Conservation (phyloP, 805 yeast species). For the Barnettozyma botsteinii region DNA sequence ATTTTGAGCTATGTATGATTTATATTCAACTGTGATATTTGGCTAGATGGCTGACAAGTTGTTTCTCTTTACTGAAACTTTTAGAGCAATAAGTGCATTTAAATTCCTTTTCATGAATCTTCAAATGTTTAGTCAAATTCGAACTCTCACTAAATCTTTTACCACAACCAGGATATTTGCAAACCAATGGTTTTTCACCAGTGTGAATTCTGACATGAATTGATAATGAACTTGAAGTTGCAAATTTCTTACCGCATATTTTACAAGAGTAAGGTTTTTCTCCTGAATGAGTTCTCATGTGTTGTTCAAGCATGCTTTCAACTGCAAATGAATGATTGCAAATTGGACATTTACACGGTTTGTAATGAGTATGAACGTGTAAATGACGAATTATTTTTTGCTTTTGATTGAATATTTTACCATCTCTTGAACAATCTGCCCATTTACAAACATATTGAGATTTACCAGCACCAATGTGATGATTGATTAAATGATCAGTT, state of each 20-base stretch:
- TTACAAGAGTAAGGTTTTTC: conserved; percentile 80
- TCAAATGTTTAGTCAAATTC: conserved; percentile 83
- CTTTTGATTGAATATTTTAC: conserved; percentile 65
- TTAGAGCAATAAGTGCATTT: conserved; percentile 48
- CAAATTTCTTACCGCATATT: conserved; percentile 69
- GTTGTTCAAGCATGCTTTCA: conserved; percentile 73
- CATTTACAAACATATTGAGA: conserved; percentile 68
- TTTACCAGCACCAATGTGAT: conserved; percentile 73
- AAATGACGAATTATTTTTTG: conserved; percentile 85
- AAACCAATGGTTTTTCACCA: conserved; percentile 80
- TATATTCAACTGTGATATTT: conserved; percentile 16
- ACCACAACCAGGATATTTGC: conserved; percentile 76
- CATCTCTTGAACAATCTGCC: conserved; percentile 66
- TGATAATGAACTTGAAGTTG: conserved; percentile 75
- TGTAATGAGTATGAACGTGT: conserved; percentile 80
- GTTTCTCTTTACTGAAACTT: conserved; percentile 42
- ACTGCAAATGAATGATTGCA: conserved; percentile 76
- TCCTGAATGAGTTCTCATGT: conserved; percentile 79
- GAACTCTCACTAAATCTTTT: conserved; percentile 86
- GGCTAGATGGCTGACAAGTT: conserved; percentile 34
- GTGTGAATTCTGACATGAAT: conserved; percentile 85
- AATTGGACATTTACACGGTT: conserved; percentile 65
- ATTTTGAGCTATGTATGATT: no score
- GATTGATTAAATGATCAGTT: conserved; percentile 61
- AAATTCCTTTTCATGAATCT: conserved; percentile 56